Evolutionary conservation across 148 eudicot species (phyloP).

Genomic region (Camellia sinensis): DNA sequence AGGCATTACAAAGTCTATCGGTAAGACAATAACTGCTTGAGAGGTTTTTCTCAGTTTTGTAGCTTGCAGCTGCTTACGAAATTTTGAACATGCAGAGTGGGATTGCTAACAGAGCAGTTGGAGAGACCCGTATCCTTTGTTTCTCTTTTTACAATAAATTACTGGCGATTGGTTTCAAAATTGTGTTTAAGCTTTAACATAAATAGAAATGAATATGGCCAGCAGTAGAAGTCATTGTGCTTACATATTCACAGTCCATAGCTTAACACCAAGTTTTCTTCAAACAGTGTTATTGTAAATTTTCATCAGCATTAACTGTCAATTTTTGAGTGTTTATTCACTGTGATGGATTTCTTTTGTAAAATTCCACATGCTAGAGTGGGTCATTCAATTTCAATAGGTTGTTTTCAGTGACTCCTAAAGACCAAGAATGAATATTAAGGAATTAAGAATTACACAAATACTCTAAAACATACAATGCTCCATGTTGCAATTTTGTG

Average conservation of each 20-base stretch:
- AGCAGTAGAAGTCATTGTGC: slow-evolving; percentile 94
- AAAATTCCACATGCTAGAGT: neutral
- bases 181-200: slow-evolving; percentile 23
- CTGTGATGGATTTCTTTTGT: neutral
- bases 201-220: slow-evolving; percentile 82
- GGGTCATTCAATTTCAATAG: neutral
- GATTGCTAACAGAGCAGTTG: slow-evolving; percentile 86
- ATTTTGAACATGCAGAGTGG: slow-evolving; percentile 58
- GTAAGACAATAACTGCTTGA: slow-evolving; percentile 43
- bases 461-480: neutral
- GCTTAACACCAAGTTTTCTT: neutral
- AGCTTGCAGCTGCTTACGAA: slow-evolving; percentile 13
- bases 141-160: slow-evolving; percentile 11
- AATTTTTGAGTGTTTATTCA: neutral
- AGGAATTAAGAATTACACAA: neutral
- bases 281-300: too few relatives aligned
- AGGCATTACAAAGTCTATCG: slow-evolving; percentile 62
- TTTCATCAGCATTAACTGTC: neutral
- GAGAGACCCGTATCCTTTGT: slow-evolving; percentile 76
- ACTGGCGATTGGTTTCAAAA: neutral
- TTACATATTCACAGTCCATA: slow-evolving; percentile 68
- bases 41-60: slow-evolving; percentile 3
- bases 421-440: neutral
- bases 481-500: neutral
- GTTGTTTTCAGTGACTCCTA: neutral